Evolutionary conservation across 495 filamentous ascomycete species (phyloP), one percentile per base, ranked within the genome.

Genomic region (Lasiosphaeria hispida): DNA sequence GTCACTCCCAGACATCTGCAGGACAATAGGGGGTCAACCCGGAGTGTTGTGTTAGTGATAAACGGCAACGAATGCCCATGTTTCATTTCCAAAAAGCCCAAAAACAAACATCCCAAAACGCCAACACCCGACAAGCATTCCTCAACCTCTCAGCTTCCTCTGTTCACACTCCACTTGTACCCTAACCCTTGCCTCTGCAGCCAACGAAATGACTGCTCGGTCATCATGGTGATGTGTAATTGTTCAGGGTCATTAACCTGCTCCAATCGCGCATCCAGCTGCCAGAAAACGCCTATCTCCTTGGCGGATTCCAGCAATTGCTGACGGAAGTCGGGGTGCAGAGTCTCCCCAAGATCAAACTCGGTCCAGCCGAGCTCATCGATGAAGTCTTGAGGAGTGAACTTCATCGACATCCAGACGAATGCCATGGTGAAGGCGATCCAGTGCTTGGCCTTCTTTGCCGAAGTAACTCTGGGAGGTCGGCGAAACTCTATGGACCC

Each of bases 231-330:
- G 40, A 43, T 43, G 40, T 43, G 40, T 15, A 43, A 43, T 43
- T 43, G 40, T 11, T 43, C 40, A 43, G 40, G 13, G 40, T 43
- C 40, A 43, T 43, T 43, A 43, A 43, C 40, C 40, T 43, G 40
- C 40, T 43, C 40, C 40, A 43, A 43, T 15, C 44, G 44, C 44
- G 44, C 44, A 48, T 48, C 44, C 44, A 48, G 44, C 44, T 48
- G 44, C 44, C 44, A 48, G 44, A 48, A 48, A 48, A 48, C 44
- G 44, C 44, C 44, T 48, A 48, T 48, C 44, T 48, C 44, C 44
- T 48, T 48, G 15, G 44, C 19, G 44, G 44, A 48, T 48, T 48
- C 44, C 44, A 48, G 44, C 44, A 48, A 48, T 43, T 48, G 44
- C 17, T 48, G 44, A 13, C 13, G 44, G 44, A 48, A 48, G 30